These are phyloP conservation scores for Aspergillus quadrilineatus DNA, from an alignment of 2,329 filamentous ascomycete genomes.

Conservation along the genomic window DNA sequence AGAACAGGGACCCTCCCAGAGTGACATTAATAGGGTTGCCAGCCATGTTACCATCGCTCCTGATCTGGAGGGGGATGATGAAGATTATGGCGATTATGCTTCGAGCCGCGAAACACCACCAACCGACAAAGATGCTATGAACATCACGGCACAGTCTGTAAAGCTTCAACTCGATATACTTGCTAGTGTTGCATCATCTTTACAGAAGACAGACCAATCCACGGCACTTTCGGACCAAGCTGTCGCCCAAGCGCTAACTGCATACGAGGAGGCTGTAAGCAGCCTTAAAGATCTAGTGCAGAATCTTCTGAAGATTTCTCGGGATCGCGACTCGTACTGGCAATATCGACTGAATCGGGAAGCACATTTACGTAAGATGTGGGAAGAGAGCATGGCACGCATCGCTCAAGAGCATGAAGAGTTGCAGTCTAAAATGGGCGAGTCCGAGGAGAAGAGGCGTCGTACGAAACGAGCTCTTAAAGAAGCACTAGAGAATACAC, in stretches of 20 bases:
- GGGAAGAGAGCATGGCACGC: slow-evolving; percentile 98
- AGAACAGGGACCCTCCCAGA: slow-evolving; percentile 53
- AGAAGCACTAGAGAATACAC: slow-evolving; percentile 69
- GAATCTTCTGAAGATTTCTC: slow-evolving; percentile 85
- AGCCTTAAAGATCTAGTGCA: slow-evolving; percentile 82
- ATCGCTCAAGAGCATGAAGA: slow-evolving; percentile 94
- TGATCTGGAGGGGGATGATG: slow-evolving; percentile 65
- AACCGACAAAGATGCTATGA: slow-evolving; percentile 87
- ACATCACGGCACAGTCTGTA: slow-evolving; percentile 94
- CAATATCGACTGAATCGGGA: slow-evolving; percentile 92
- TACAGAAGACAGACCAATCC: slow-evolving; percentile 68
- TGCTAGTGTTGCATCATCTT: slow-evolving; percentile 76
- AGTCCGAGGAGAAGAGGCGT: slow-evolving; percentile 86
- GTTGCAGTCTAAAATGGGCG: slow-evolving; percentile 80
- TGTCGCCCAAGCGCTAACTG: slow-evolving; percentile 72
- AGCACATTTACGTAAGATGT: slow-evolving; percentile 87
- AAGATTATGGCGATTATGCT: slow-evolving; percentile 77
- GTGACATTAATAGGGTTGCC: slow-evolving; percentile 49
- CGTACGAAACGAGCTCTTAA: slow-evolving; percentile 85
- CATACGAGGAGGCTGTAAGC: slow-evolving; percentile 85
- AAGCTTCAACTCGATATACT: slow-evolving; percentile 90
- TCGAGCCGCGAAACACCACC: slow-evolving; percentile 73
- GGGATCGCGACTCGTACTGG: slow-evolving; percentile 94
- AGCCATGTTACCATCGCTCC: slow-evolving; percentile 52
- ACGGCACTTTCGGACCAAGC: slow-evolving; percentile 73